Conservation (phyloP, 768 basidiomycete genomes). For the Calocybe cyanea region DNA sequence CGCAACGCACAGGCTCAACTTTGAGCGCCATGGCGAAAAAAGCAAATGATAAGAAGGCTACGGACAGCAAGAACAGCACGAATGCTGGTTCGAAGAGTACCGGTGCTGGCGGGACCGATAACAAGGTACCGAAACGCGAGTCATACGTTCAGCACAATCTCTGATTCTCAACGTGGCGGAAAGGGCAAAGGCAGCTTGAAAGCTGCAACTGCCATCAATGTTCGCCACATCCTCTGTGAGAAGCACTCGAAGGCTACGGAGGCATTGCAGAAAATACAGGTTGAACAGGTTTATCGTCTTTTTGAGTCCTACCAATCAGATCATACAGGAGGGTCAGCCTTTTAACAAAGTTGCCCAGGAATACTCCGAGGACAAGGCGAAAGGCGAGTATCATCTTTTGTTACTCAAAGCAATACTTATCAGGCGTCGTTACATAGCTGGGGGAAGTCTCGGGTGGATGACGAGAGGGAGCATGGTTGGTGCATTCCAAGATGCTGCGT, state of each 20-base stretch:
- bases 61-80: conserved; percentile 31
- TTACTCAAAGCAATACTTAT: background rate
- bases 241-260: conserved; percentile 80
- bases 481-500: conserved; percentile 87
- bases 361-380: conserved; percentile 90
- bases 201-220: conserved; percentile 78
- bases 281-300: conserved; percentile 22
- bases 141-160: conserved; percentile 7
- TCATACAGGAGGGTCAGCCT: conserved; percentile 59
- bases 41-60: conserved; percentile 27
- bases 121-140: conserved; percentile 40
- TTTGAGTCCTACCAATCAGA: background rate
- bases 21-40: conserved; percentile 33
- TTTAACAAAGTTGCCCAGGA: conserved; percentile 90
- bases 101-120: conserved; percentile 30
- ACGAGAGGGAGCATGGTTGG: conserved; percentile 83
- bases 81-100: conserved; percentile 44
- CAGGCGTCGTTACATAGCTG: conserved; percentile 45
- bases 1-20: background rate
- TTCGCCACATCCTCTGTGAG: conserved; percentile 86
- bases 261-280: conserved; percentile 77
- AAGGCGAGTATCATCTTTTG: conserved; percentile 41
- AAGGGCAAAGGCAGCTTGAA: conserved; percentile 61
- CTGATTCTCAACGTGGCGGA: background rate
- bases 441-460: conserved; percentile 89